phyloP scores from a whole-genome alignment of 805 yeast species.

The Wickerhamiella domercqiae region DNA sequence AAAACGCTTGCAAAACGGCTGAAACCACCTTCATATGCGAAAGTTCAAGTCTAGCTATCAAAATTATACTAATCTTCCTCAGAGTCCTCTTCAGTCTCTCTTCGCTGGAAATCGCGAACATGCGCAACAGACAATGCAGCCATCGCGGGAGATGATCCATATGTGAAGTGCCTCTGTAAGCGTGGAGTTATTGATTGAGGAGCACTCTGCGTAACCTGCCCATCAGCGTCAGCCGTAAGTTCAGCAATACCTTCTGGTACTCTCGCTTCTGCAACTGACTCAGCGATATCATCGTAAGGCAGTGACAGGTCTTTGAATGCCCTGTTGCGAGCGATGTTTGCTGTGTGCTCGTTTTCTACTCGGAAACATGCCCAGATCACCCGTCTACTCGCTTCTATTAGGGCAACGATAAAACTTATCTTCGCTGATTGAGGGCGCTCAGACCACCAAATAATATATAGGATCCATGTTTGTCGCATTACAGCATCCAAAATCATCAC shows the following conservation, averaged over 20 bases:
- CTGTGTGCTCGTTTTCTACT: constrained; percentile 91
- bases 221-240: neutral
- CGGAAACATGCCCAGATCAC: constrained; percentile 84
- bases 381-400: constrained; percentile 70
- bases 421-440: constrained; percentile 79
- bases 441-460: constrained; percentile 61
- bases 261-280: neutral
- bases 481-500: constrained; percentile 63
- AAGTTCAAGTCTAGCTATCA: constrained; percentile 43
- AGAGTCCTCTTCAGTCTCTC: constrained; percentile 1
- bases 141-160: neutral
- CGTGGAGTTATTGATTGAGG: neutral
- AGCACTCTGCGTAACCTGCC: neutral
- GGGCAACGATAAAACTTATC: constrained; percentile 67
- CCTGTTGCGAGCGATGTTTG: constrained; percentile 70
- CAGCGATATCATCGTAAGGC: constrained; percentile 40
- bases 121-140: constrained; percentile 1
- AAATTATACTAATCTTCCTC: constrained; percentile 3
- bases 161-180: neutral
- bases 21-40: constrained; percentile 92
- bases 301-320: constrained; percentile 79
- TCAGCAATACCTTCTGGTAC: neutral
- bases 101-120: constrained; percentile 10
- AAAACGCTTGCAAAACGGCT: constrained; percentile 59
- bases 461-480: constrained; percentile 81